Evolutionary conservation across 768 basidiomycete species (phyloP).

Genomic region (Boletus rubropictus): DNA sequence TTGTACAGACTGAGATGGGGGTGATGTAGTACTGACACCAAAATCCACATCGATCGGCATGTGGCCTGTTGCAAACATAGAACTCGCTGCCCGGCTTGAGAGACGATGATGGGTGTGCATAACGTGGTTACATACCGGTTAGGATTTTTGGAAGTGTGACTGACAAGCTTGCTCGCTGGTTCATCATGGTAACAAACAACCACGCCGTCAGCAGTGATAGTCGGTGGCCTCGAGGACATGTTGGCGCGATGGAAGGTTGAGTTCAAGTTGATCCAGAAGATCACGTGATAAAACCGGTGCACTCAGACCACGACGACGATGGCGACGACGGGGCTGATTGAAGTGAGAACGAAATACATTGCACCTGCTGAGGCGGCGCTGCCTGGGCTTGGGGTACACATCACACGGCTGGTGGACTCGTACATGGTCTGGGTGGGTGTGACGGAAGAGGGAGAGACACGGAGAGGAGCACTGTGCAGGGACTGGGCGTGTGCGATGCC

Average conservation of each 20-base stretch:
- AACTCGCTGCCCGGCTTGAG: slow-evolving; percentile 24
- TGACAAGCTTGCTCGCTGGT: slow-evolving; percentile 21
- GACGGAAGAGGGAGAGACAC: slow-evolving; percentile 43
- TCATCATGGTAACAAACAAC: slow-evolving; percentile 35
- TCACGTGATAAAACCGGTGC: slow-evolving; percentile 21
- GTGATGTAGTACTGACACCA: slow-evolving; percentile 29
- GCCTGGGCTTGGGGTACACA: slow-evolving; percentile 59
- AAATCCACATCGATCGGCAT: slow-evolving; percentile 21
- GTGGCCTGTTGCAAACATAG: slow-evolving; percentile 33
- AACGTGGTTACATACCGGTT: slow-evolving; percentile 30
- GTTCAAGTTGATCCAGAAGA: neutral
- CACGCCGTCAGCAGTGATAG: slow-evolving; percentile 23
- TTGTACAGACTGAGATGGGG: neutral
- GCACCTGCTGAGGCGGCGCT: slow-evolving; percentile 44
- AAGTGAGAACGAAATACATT: slow-evolving; percentile 46
- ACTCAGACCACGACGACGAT: neutral
- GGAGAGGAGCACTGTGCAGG: slow-evolving; percentile 51
- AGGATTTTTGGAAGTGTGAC: slow-evolving; percentile 29
- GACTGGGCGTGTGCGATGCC: slow-evolving; percentile 90
- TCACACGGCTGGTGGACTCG: slow-evolving; percentile 61
- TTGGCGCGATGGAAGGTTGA: neutral
- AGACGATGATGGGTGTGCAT: neutral
- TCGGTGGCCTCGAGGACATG: slow-evolving; percentile 11
- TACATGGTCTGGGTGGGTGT: slow-evolving; percentile 81
- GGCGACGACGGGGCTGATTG: slow-evolving; percentile 25